Evolutionary conservation across 306 rosid species (phyloP).

Genomic region (Quercus berberidifolia): DNA sequence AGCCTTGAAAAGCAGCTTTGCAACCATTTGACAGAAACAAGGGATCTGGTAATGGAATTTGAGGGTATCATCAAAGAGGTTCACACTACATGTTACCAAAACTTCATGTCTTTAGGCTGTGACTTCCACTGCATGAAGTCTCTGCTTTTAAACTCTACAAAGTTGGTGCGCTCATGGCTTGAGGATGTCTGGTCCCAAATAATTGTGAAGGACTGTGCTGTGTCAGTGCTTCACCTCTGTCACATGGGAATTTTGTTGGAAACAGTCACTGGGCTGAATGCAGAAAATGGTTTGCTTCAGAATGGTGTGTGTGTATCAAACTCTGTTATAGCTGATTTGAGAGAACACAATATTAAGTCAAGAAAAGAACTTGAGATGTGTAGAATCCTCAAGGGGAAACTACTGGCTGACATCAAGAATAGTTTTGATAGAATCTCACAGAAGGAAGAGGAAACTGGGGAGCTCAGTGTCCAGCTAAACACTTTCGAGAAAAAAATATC

Average conservation of each 20-base stretch:
- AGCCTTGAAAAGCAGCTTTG: conserved; percentile 37
- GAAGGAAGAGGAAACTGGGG: conserved; percentile 74
- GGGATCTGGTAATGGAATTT: conserved; percentile 45
- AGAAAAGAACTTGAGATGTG: conserved; percentile 86
- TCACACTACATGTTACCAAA: conserved; percentile 38
- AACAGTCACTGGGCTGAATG: conserved; percentile 84
- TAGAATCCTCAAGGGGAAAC: conserved; percentile 68
- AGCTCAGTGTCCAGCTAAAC: conserved; percentile 54
- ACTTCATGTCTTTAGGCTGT: conserved; percentile 41
- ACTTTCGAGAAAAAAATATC: conserved; percentile 63
- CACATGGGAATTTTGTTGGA: conserved; percentile 83
- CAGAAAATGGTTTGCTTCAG: conserved; percentile 81
- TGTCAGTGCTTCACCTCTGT: conserved; percentile 84
- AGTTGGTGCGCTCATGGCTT: conserved; percentile 63
- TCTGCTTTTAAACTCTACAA: conserved; percentile 48
- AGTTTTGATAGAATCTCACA: conserved; percentile 70
- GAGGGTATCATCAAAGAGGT: conserved; percentile 57
- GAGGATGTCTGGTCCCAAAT: conserved; percentile 88
- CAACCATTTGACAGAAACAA: conserved; percentile 52
- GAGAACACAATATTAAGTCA: conserved; percentile 64
- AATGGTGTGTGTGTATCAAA: conserved; percentile 74
- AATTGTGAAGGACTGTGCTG: conserved; percentile 72
- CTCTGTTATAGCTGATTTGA: conserved; percentile 59
- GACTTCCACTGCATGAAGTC: conserved; percentile 61
- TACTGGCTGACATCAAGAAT: conserved; percentile 71